Base-by-base conservation (phyloP, 768 basidiomycete genomes). In the Clitopilus passeckerianus region DNA sequence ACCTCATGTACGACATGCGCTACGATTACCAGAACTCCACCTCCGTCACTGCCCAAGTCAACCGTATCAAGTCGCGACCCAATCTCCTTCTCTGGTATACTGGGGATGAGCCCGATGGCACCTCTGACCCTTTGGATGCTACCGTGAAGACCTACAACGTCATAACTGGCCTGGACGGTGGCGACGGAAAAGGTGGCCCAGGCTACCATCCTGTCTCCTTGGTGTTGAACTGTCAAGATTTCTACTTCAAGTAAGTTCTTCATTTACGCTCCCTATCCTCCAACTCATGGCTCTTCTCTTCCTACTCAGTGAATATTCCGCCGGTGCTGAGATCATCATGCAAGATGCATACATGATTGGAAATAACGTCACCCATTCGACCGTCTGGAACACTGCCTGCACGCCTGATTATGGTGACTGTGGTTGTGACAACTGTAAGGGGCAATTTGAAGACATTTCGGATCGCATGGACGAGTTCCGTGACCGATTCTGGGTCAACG, bases 1-100 rank as follows among this genome's bases (percentile, higher is more conserved):
- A 87, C 66, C 77, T 92, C 57, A 91, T 92, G 84, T 93, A 93
- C 63, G 89, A 92, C 68, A 91, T 93, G 90, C 80, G 90, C 54
- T 74, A 74, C 65, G 82, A 81, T 5, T 92, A 91, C 73, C 82
- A 78, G 79, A 86, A 92, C 69, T 63, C 72, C 7, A 79, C 83
- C 6, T 77, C 80, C 1, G 86, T 92, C 24, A 82, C 77, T 1
- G 80, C 83, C 58, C 82, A 93, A 72, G 90, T 93, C 18, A 84
- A 86, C 60, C 72, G 71, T 35, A 79, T 92, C 72, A 89, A 88
- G 64, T 76, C 80, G 34, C 79, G 86, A 1, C 77, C 84, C 0
- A 91, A 90, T 63, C 78, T 93, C 24, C 75, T 91, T n/a, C 72
- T 86, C 1, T 87, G 85, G 84, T 88, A 88, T 68, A 88, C 86